phyloP scores from a whole-genome alignment of 2,329 filamentous ascomycete species.

The Neonectria magnoliae region DNA sequence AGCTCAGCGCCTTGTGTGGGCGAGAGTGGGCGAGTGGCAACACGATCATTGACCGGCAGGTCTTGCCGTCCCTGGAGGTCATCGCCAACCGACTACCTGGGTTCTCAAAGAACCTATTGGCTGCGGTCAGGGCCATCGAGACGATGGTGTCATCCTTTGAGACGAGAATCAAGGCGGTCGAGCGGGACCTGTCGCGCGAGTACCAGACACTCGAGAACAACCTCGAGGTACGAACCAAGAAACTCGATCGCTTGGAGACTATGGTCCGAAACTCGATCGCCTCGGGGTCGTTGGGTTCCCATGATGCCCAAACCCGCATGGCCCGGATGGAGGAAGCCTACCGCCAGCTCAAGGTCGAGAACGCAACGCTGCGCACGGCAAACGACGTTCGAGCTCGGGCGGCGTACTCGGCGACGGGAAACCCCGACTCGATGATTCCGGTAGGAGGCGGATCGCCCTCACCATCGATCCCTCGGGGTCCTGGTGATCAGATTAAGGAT shows the following conservation, averaged over 20 bases:
- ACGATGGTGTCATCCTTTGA: conserved; percentile 81
- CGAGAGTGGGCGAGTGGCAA: conserved; percentile 92
- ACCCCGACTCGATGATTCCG: conserved; percentile 49
- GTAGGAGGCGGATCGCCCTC: conserved; percentile 57
- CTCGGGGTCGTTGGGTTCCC: conserved; percentile 55
- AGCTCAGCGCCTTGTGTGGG: conserved; percentile 85
- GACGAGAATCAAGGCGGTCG: conserved; percentile 82
- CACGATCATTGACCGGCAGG: conserved; percentile 86
- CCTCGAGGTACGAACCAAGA: conserved; percentile 82
- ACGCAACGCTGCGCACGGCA: conserved; percentile 74
- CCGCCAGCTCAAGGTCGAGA: conserved; percentile 71
- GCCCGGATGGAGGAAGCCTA: conserved; percentile 69
- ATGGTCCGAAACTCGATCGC: conserved; percentile 75
- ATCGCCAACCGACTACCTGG: conserved; percentile 86
- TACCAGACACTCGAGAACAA: conserved; percentile 87
- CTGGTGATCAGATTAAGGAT: conserved; percentile 58
- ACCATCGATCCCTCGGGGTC: conserved; percentile 63
- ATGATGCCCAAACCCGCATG: conserved; percentile 58
- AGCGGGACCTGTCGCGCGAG: conserved; percentile 89
- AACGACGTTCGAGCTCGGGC: conserved; percentile 66
- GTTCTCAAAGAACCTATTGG: conserved; percentile 89
- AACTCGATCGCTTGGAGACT: conserved; percentile 86
- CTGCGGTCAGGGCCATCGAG: conserved; percentile 89
- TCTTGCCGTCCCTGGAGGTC: conserved; percentile 83
- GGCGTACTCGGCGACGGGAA: conserved; percentile 53